These are phyloP conservation scores for Sclerotinia nivalis DNA, from an alignment of 2,329 filamentous ascomycete species.

Conservation along the genomic window DNA sequence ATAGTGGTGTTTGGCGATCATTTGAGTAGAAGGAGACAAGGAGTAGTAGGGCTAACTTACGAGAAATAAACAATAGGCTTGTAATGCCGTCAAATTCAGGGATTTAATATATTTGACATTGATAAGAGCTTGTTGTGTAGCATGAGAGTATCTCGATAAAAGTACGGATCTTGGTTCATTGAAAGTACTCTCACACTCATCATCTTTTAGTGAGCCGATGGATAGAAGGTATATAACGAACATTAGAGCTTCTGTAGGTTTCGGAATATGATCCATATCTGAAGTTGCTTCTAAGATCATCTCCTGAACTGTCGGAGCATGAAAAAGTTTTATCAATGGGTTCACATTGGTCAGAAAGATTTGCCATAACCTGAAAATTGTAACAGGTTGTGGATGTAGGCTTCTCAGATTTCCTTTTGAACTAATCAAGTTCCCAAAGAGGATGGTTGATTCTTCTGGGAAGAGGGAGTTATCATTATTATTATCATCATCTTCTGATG, in stretches of 20 bases:
- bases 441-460: conserved; percentile 42
- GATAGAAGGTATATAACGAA: conserved; percentile 65
- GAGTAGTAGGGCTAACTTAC: conserved; percentile 46
- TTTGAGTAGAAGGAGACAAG: neutral
- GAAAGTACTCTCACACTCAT: conserved; percentile 55
- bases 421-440: conserved; percentile 51
- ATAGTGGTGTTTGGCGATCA: neutral
- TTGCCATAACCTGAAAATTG: conserved; percentile 68
- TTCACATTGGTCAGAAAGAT: conserved; percentile 70
- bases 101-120: conserved; percentile 67
- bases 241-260: conserved; percentile 66
- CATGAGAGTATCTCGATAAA: conserved; percentile 56
- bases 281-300: conserved; percentile 62
- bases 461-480: conserved; percentile 36
- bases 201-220: conserved; percentile 59
- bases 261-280: conserved; percentile 47
- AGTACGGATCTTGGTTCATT: conserved; percentile 54
- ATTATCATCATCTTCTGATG: conserved; percentile 38
- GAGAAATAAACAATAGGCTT: conserved; percentile 68
- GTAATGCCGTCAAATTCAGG: conserved; percentile 64
- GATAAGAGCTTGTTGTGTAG: conserved; percentile 64
- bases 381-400: conserved; percentile 58
- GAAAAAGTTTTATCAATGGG: conserved; percentile 67
- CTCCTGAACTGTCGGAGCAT: conserved; percentile 64
- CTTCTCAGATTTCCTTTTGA: conserved; percentile 46